phyloP scores from a whole-genome alignment of 257 asterid species.

The Primulina eburnea region DNA sequence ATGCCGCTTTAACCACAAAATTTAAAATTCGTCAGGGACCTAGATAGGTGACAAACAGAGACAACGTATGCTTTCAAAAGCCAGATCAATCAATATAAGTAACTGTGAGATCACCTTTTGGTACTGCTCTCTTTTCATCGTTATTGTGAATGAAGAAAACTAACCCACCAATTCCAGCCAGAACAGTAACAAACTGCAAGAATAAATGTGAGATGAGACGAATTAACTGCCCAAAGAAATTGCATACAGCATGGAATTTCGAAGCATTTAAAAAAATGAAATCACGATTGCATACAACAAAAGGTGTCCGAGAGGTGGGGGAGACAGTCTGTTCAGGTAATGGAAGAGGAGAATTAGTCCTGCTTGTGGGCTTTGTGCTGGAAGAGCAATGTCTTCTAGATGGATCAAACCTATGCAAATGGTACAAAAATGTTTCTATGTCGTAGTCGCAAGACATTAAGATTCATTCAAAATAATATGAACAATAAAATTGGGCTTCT shows the following conservation, averaged over 20 bases:
- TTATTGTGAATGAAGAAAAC: slow-evolving; percentile 58
- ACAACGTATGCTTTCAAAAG: neutral
- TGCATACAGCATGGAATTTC: slow-evolving; percentile 21
- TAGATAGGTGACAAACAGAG: neutral
- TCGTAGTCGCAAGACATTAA: slow-evolving; percentile 4
- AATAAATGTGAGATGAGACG: slow-evolving; percentile 42
- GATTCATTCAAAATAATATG: slow-evolving; percentile 1
- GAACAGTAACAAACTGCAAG: slow-evolving; percentile 75
- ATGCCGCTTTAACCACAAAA: neutral
- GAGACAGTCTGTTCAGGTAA: slow-evolving; percentile 36
- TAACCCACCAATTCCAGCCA: slow-evolving; percentile 78
- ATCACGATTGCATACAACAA: slow-evolving; percentile 50
- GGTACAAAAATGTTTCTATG: slow-evolving; percentile 10
- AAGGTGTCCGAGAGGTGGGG: slow-evolving; percentile 45
- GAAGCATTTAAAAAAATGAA: slow-evolving; percentile 31
- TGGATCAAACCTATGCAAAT: slow-evolving; percentile 35
- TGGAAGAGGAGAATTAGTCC: slow-evolving; percentile 29
- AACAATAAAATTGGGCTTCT: slow-evolving; percentile 2
- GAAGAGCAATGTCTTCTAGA: slow-evolving; percentile 40
- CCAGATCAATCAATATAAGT: neutral
- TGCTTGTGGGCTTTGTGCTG: slow-evolving; percentile 26
- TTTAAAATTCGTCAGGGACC: neutral
- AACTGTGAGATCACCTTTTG: slow-evolving; percentile 53
- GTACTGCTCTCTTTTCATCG: slow-evolving; percentile 86
- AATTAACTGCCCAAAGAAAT: slow-evolving; percentile 22